Evolutionary conservation across 352 stramenopile genomes (phyloP).

Genomic region (Phytophthora boehmeriae): DNA sequence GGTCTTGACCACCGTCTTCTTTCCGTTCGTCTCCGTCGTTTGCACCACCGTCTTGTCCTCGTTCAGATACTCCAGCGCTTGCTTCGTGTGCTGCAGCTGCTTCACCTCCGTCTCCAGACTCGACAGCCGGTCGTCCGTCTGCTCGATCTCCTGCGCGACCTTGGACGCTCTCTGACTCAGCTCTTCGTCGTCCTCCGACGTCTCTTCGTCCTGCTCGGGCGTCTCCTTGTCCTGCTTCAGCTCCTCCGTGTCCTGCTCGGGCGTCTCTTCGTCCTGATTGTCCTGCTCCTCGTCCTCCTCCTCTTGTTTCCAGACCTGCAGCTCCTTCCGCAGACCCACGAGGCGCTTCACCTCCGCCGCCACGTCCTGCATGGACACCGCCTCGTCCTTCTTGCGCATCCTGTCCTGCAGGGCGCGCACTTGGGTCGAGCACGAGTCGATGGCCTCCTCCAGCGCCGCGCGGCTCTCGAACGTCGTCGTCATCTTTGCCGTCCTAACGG

Average conservation of each 20-base stretch:
- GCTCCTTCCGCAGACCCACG: slow-evolving; percentile 71
- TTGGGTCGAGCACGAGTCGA: slow-evolving; percentile 53
- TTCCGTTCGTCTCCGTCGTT: slow-evolving; percentile 12
- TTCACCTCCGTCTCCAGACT: slow-evolving; percentile 41
- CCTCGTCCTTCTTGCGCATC: slow-evolving; percentile 42
- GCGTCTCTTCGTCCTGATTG: slow-evolving; percentile 28
- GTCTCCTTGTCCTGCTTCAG: not conserved
- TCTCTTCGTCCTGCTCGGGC: not conserved
- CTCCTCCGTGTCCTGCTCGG: slow-evolving; percentile 4
- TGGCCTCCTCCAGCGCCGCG: slow-evolving; percentile 52
- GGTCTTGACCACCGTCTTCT: slow-evolving; percentile 13
- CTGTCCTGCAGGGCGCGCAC: slow-evolving; percentile 70
- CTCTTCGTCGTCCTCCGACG: slow-evolving; percentile 11
- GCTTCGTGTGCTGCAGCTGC: slow-evolving; percentile 46
- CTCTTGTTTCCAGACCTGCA: slow-evolving; percentile 56
- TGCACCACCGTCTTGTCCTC: slow-evolving; percentile 15
- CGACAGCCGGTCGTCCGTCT: slow-evolving; percentile 34
- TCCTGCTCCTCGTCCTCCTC: slow-evolving; percentile 25
- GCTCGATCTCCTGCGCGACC: slow-evolving; percentile 19
- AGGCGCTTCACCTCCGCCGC: slow-evolving; percentile 62
- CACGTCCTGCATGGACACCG: slow-evolving; percentile 53
- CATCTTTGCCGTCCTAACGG: not conserved
- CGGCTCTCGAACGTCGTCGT: slow-evolving; percentile 55
- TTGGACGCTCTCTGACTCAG: slow-evolving; percentile 17
- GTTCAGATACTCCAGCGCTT: slow-evolving; percentile 37